These are phyloP conservation scores for Salix caprea DNA, from an alignment of 345 rosid species.

Conservation along the genomic window DNA sequence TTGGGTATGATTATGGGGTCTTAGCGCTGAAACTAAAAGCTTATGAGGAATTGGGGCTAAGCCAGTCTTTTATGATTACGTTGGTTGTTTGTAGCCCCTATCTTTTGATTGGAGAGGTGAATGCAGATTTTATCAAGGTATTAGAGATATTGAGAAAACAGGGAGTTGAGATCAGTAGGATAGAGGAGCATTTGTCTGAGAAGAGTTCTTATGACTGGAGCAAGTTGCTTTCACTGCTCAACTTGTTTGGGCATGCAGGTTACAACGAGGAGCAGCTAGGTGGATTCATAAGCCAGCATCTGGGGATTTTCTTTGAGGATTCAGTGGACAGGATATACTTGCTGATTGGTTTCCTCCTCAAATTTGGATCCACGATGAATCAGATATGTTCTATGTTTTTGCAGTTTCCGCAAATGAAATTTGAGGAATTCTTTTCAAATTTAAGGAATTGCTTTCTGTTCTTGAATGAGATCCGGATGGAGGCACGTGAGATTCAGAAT, in stretches of 20 bases:
- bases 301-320: slow-evolving; percentile 48
- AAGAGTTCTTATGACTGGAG: slow-evolving; percentile 53
- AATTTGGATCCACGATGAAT: slow-evolving; percentile 47
- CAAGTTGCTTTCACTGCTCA: slow-evolving; percentile 39
- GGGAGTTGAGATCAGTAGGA: slow-evolving; percentile 45
- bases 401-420: slow-evolving; percentile 46
- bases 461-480: slow-evolving; percentile 56
- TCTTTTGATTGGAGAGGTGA: slow-evolving; percentile 47
- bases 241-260: slow-evolving; percentile 37
- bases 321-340: slow-evolving; percentile 45
- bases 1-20: slow-evolving; percentile 42
- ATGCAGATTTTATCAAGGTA: slow-evolving; percentile 44
- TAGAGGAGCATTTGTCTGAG: slow-evolving; percentile 40
- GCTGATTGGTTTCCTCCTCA: slow-evolving; percentile 47
- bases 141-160: slow-evolving; percentile 41
- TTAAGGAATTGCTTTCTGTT: slow-evolving; percentile 45
- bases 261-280: slow-evolving; percentile 37
- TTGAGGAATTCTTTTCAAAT: slow-evolving; percentile 47
- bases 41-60: slow-evolving; percentile 58
- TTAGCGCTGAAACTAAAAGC: slow-evolving; percentile 46
- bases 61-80: slow-evolving; percentile 39
- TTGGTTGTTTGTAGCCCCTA: slow-evolving; percentile 46
- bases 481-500: slow-evolving; percentile 38
- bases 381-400: slow-evolving; percentile 42
- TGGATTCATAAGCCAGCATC: slow-evolving; percentile 44